Conservation (phyloP, 805 yeast species). For the Torulaspora quercuum region DNA sequence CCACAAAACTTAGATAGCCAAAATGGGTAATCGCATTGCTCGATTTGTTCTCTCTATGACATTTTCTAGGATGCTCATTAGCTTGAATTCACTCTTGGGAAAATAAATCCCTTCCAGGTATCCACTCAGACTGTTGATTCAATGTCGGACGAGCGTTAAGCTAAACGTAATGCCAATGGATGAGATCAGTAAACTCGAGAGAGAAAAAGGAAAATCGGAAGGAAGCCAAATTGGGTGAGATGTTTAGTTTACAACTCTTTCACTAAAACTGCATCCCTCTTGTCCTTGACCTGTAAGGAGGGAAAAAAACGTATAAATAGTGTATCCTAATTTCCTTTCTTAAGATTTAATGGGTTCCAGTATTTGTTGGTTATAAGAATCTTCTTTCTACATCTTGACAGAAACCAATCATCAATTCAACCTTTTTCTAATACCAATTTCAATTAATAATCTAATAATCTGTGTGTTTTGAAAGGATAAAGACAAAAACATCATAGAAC, state of each 20-base stretch:
- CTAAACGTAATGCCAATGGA: background rate
- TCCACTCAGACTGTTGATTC: background rate
- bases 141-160: background rate
- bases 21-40: conserved; percentile 5
- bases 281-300: conserved; percentile 1
- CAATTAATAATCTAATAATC: too few species aligned
- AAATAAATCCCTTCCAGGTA: conserved; percentile 3
- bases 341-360: background rate
- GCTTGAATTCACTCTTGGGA: background rate
- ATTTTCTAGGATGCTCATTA: background rate
- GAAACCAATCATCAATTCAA: too few species aligned
- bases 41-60: background rate
- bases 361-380: background rate
- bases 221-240: conserved; percentile 3
- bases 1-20: conserved; percentile 7
- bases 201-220: conserved; percentile 3
- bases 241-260: conserved; percentile 6
- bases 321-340: background rate
- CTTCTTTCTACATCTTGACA: too few species aligned
- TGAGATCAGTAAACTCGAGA: conserved; percentile 1
- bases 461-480: too few species aligned
- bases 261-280: conserved; percentile 3
- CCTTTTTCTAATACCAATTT: too few species aligned
- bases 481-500: too few species aligned
- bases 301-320: conserved; percentile 8